Conservation (phyloP, 2,329 filamentous ascomycete species). For the Neurospora crassa region DNA sequence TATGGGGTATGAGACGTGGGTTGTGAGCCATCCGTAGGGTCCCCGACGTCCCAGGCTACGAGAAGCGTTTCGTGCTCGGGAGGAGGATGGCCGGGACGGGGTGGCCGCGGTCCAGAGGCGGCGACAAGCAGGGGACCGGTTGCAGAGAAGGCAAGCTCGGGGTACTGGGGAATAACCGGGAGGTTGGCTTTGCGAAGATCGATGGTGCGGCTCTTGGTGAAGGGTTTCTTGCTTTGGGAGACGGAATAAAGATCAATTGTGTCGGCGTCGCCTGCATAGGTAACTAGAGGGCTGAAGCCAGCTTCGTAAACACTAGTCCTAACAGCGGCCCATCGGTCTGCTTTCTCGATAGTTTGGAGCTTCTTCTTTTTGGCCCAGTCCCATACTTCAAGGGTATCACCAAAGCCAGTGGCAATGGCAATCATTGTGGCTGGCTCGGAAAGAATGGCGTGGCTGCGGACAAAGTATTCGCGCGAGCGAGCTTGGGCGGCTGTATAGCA, state of each 20-base stretch:
- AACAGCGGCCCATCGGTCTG: slow-evolving; percentile 29
- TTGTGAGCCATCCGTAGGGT: slow-evolving; percentile 15
- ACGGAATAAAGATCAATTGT: slow-evolving; percentile 26
- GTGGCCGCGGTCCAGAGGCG: slow-evolving; percentile 29
- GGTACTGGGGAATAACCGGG: slow-evolving; percentile 28
- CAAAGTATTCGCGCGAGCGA: slow-evolving; percentile 31
- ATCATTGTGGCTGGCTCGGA: slow-evolving; percentile 29
- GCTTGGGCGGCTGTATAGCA: slow-evolving; percentile 29
- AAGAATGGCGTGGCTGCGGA: slow-evolving; percentile 32
- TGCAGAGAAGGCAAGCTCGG: slow-evolving; percentile 30
- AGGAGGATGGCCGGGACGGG: slow-evolving; percentile 27
- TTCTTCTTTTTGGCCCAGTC: slow-evolving; percentile 30
- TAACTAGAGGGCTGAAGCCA: slow-evolving; percentile 25
- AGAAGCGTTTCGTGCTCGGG: slow-evolving; percentile 29
- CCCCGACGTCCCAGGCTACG: slow-evolving; percentile 29
- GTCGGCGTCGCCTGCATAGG: slow-evolving; percentile 24
- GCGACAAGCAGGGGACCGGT: slow-evolving; percentile 29
- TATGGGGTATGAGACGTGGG: slow-evolving; percentile 22
- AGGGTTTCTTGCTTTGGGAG: slow-evolving; percentile 26
- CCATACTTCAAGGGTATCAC: slow-evolving; percentile 29
- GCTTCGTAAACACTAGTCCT: slow-evolving; percentile 26
- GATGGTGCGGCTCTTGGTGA: slow-evolving; percentile 26
- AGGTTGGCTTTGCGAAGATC: slow-evolving; percentile 26
- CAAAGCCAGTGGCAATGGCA: slow-evolving; percentile 30
- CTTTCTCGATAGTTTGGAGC: slow-evolving; percentile 28